Evolutionary conservation across 1,139 yeast species (phyloP), one percentile per base, ranked within the genome.

Genomic region (Protomyces gravidus): DNA sequence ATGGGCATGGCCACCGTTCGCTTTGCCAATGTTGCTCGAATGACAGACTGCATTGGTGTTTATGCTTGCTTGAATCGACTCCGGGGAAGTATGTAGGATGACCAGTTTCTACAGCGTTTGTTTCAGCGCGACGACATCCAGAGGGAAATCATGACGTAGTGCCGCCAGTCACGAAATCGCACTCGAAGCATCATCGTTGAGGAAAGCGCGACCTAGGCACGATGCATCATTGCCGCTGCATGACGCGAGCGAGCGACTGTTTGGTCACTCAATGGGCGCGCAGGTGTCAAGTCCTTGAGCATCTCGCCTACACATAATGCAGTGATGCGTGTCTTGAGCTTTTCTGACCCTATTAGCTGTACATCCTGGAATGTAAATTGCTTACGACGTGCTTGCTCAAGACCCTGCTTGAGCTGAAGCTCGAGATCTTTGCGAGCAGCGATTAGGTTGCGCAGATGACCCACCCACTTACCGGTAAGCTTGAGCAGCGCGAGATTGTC

Each of bases 211-310:
- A 30, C 36, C n/a, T 9, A 30, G 9, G n/a, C 36, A 40, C 25
- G 45, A 19, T 21, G 26, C 13, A 17, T 13, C 13, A 40, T 3
- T 11, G 17, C 39, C 11, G 57, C 50, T 11, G 28, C 57, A n/a
- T 52, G 45, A 30, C 42, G 42, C 19, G 42, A 19, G 17, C 42
- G 42, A n/a, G 42, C 17, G 11, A 36, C 42, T 5, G 42, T 36
- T 7, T 17, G 21, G 19, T 36, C 42, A 36, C 42, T 36, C 42
- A 36, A 36, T 15, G 42, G 42, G 17, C 42, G 42, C 9, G 42
- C 42, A 5, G 42, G 42, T 36, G 42, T 36, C 42, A 36, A 36
- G 23, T 36, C 42, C 42, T 36, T 36, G 42, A 36, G 42, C 42
- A 36, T 36, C 23, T n/a, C 42, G 17, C 42, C 19, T 23, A 36